phyloP scores from a whole-genome alignment of 768 basidiomycete genomes.

The Leccinellum luteum region DNA sequence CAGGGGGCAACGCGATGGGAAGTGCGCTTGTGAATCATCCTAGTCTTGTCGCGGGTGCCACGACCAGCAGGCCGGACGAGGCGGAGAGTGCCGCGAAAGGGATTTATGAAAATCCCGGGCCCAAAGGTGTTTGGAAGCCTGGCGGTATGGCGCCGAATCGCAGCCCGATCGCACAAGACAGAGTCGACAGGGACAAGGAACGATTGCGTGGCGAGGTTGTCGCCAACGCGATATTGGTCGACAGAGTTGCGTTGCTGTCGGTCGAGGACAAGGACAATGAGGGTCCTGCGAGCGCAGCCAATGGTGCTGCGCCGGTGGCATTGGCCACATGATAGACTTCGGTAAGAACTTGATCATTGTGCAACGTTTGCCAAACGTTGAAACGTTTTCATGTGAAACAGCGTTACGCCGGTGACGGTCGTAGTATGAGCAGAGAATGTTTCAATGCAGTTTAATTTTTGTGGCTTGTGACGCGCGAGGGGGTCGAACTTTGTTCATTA shows the following conservation, averaged over 20 bases:
- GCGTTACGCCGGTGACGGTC: slow-evolving; percentile 7
- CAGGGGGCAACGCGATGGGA: slow-evolving; percentile 34
- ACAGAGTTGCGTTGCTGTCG: slow-evolving; percentile 36
- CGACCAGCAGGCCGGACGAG: slow-evolving; percentile 40
- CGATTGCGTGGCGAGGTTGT: slow-evolving; percentile 35
- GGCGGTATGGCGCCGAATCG: slow-evolving; percentile 10
- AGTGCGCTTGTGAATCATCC: slow-evolving; percentile 40
- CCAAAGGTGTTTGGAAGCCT: slow-evolving; percentile 30
- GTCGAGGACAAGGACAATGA: slow-evolving; percentile 29
- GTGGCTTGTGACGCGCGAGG: slow-evolving; percentile 24
- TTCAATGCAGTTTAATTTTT: slow-evolving; percentile 26
- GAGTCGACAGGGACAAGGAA: slow-evolving; percentile 34
- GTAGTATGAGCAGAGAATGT: slow-evolving; percentile 12
- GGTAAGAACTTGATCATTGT: slow-evolving; percentile 12
- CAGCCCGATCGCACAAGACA: slow-evolving; percentile 21
- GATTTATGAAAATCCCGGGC: slow-evolving; percentile 36
- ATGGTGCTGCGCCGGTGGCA: slow-evolving; percentile 17
- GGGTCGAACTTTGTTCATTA: slow-evolving; percentile 23
- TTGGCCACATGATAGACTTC: slow-evolving; percentile 27
- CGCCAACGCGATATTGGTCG: slow-evolving; percentile 35
- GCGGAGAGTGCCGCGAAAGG: slow-evolving; percentile 47
- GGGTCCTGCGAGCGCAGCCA: slow-evolving; percentile 9
- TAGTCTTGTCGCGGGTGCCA: slow-evolving; percentile 17
- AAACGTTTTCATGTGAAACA: slow-evolving; percentile 7
- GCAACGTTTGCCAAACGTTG: neutral